phyloP scores from a whole-genome alignment of 164 flowering plant genomes.

The Piper longum region DNA sequence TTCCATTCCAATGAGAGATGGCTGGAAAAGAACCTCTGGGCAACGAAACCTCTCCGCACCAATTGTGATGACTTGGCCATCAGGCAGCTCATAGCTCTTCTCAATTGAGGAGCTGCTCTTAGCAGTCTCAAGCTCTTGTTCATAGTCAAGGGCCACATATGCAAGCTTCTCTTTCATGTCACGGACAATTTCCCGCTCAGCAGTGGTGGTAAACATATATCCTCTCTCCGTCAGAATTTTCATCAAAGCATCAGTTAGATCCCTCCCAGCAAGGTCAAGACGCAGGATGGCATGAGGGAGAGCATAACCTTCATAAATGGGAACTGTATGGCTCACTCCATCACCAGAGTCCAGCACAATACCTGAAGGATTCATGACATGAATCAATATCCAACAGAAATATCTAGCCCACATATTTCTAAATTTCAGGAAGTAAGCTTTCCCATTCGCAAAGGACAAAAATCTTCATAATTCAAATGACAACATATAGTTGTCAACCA shows the following conservation, averaged over 20 bases:
- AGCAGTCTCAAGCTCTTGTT: constrained; percentile 14
- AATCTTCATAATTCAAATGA: too few relatives aligned
- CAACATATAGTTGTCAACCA: too few relatives aligned
- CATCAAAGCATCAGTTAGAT: constrained; percentile 13
- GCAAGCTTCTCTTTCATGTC: constrained; percentile 14
- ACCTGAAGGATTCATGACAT: constrained; percentile 2
- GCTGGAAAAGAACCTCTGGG: constrained; percentile 22
- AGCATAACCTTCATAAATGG: constrained; percentile 15
- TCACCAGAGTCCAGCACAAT: constrained; percentile 17
- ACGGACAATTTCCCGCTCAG: constrained; percentile 14
- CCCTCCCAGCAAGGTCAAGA: constrained; percentile 13
- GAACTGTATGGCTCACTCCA: constrained; percentile 17
- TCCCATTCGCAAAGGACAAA: too few relatives aligned
- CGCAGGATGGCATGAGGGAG: constrained; percentile 16
- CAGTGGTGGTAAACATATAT: constrained; percentile 11
- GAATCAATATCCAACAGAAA: too few relatives aligned
- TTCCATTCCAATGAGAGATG: constrained; percentile 19
- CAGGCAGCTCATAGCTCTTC: constrained; percentile 15
- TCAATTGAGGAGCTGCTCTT: constrained; percentile 11
- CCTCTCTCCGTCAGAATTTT: constrained; percentile 12
- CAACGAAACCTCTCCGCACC: constrained; percentile 14
- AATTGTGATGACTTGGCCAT: constrained; percentile 13
- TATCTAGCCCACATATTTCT: too few relatives aligned
- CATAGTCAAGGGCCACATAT: constrained; percentile 15
- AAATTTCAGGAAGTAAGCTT: too few relatives aligned